Base-by-base conservation (phyloP, 768 basidiomycete species). In the Boletus edulis region DNA sequence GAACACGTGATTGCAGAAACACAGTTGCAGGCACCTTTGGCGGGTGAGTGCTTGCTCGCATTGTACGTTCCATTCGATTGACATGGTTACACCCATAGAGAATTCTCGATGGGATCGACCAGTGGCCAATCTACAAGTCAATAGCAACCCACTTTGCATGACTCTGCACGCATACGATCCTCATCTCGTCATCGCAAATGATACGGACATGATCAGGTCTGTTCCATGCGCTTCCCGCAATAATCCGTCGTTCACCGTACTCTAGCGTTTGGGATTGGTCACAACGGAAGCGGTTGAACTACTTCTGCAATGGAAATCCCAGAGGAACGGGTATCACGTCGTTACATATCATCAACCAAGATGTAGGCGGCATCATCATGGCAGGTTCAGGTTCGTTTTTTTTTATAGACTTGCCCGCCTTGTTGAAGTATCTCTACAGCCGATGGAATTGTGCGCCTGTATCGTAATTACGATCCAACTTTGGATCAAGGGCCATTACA, bases 201-300 rank as follows among this genome's bases (percentile, higher is more conserved):
- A 95, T 60, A 75, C 79, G 22, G 92, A 96, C 67, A 84, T 88
- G 72, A 84, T 98, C 60, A 89, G 84, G 94, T 96, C 54, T 32
- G 77, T 70, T 20, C 13, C 38, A 57, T 51, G 29, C 11, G 39
- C 17, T 20, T 38, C 6, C 42, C 18, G 29, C 37, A 53, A 38
- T 17, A 37, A 39, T 3, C 4, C 1, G 42, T 24, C 38, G 35
- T 49, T 60, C 38, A 65, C 24, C 20, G 4, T 44, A 12, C 14
- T 12, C 3, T 56, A 98, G 95, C 58, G 87, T 98, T 14, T 98
- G 91, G 86, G 94, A 99, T 64, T 98, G 96, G 96, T 84, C 89
- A 47, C 81, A 82, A 48, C 83, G 86, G 49, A 86, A 83, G 62
- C 83, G 86, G 27, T 66, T 98, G 52, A 87, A 85, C 56, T 80